Evolutionary conservation across 2,329 filamentous ascomycete species (phyloP).

Genomic region (Xylaria digitata): DNA sequence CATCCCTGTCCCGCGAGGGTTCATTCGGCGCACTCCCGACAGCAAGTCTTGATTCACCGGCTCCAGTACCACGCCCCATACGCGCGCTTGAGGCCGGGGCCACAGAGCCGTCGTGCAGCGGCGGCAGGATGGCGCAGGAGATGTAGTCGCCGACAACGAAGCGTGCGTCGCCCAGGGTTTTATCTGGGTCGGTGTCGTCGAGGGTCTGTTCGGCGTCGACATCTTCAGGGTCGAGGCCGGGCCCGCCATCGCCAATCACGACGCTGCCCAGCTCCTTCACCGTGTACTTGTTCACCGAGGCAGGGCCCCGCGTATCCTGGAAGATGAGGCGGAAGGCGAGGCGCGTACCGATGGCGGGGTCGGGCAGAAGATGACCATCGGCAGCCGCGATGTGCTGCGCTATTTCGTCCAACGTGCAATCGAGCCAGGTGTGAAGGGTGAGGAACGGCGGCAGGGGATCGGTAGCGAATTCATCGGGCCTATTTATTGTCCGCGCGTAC

Average conservation of each 20-base stretch:
- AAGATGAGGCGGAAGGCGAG: conserved; percentile 90
- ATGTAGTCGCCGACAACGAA: conserved; percentile 93
- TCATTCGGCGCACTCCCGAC: conserved; percentile 42
- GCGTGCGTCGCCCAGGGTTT: conserved; percentile 78
- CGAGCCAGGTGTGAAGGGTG: conserved; percentile 87
- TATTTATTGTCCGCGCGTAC: conserved; percentile 47
- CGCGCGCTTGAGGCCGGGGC: conserved; percentile 68
- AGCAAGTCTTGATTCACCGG: conserved; percentile 51
- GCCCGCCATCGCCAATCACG: conserved; percentile 73
- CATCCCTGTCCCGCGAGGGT: conserved; percentile 36
- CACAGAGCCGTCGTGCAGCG: conserved; percentile 78
- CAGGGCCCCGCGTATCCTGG: conserved; percentile 69
- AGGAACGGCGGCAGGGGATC: conserved; percentile 72
- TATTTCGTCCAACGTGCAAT: conserved; percentile 83
- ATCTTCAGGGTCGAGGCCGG: conserved; percentile 51
- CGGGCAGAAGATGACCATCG: conserved; percentile 70
- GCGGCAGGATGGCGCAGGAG: conserved; percentile 82
- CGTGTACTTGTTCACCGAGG: conserved; percentile 68
- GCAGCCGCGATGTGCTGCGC: conserved; percentile 78
- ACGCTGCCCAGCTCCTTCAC: conserved; percentile 86
- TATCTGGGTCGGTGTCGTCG: conserved; percentile 66
- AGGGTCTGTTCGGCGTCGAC: conserved; percentile 53
- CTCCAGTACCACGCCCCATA: conserved; percentile 56
- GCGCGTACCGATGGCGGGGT: conserved; percentile 81
- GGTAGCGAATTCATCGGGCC: conserved; percentile 76